Conservation (phyloP, 2,329 filamentous ascomycete genomes). For the Arthroderma sp. region DNA sequence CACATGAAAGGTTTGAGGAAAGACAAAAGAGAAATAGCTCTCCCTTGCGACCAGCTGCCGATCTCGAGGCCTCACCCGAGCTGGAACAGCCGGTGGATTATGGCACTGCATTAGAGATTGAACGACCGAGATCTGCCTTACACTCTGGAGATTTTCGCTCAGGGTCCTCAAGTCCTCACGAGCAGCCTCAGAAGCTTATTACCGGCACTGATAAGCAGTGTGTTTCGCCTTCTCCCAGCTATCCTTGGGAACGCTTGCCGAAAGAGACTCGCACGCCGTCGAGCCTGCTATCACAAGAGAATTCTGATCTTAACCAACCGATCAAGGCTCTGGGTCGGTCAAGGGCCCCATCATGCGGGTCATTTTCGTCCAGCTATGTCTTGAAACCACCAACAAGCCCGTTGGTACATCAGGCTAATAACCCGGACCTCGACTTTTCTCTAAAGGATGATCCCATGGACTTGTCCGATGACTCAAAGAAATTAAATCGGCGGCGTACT, state of each 20-base stretch:
- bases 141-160: constrained; percentile 51
- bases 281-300: too few species aligned
- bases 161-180: constrained; percentile 19
- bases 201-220: too few species aligned
- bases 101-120: constrained; percentile 51
- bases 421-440: constrained; percentile 58
- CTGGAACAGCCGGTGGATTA: constrained; percentile 15
- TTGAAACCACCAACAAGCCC: constrained; percentile 86
- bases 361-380: constrained; percentile 64
- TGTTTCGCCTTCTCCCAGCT: neutral
- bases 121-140: constrained; percentile 64
- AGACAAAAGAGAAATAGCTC: constrained; percentile 9
- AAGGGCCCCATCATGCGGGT: constrained; percentile 50
- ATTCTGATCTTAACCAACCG: neutral
- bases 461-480: constrained; percentile 34
- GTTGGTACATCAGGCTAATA: constrained; percentile 75
- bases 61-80: constrained; percentile 26
- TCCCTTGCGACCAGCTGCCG: constrained; percentile 33
- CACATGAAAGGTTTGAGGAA: constrained; percentile 23
- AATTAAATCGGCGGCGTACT: constrained; percentile 53
- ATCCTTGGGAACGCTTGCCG: too few species aligned
- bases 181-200: constrained; percentile 15
- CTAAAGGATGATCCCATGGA: constrained; percentile 41
- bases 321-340: constrained; percentile 18
- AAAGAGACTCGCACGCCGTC: too few species aligned